Evolutionary conservation across 768 basidiomycete genomes (phyloP).

Genomic region (Psilocybe cubensis): DNA sequence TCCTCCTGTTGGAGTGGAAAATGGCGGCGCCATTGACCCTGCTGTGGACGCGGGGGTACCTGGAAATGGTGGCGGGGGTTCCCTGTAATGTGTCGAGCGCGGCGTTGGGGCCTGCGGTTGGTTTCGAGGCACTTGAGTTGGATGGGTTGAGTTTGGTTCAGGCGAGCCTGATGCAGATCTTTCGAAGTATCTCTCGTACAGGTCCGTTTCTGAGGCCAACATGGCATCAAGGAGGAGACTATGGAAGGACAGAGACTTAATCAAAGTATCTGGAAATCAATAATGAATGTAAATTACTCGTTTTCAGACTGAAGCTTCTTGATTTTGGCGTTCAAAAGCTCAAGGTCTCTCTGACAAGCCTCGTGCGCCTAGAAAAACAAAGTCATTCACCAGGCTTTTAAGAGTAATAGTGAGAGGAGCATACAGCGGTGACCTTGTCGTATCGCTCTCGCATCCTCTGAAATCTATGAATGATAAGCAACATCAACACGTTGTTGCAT

Average conservation of each 20-base stretch:
- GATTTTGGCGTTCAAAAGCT: constrained; percentile 40
- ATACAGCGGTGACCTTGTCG: constrained; percentile 42
- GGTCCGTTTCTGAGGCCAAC: constrained; percentile 25
- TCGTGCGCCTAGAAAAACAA: constrained; percentile 36
- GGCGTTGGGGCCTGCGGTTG: background rate
- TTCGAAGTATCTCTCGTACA: constrained; percentile 28
- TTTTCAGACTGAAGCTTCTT: constrained; percentile 54
- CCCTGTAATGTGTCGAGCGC: background rate
- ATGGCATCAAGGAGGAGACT: constrained; percentile 45
- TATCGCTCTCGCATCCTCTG: constrained; percentile 48
- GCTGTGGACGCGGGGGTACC: background rate
- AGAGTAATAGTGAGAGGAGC: background rate
- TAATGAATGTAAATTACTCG: constrained; percentile 36
- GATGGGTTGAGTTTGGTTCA: background rate
- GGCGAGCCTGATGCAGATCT: constrained; percentile 5
- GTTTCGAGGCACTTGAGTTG: background rate
- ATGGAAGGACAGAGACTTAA: background rate
- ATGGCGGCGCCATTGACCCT: constrained; percentile 7
- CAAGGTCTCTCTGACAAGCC: constrained; percentile 40
- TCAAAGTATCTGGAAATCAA: background rate
- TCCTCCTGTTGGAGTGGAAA: background rate
- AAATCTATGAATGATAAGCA: constrained; percentile 35
- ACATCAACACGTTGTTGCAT: background rate
- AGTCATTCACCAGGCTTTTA: background rate
- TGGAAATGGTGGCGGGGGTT: background rate